Evolutionary conservation across 495 filamentous ascomycete species (phyloP), one percentile per base, ranked within the genome.

Genomic region (Aeminium ludgeri): DNA sequence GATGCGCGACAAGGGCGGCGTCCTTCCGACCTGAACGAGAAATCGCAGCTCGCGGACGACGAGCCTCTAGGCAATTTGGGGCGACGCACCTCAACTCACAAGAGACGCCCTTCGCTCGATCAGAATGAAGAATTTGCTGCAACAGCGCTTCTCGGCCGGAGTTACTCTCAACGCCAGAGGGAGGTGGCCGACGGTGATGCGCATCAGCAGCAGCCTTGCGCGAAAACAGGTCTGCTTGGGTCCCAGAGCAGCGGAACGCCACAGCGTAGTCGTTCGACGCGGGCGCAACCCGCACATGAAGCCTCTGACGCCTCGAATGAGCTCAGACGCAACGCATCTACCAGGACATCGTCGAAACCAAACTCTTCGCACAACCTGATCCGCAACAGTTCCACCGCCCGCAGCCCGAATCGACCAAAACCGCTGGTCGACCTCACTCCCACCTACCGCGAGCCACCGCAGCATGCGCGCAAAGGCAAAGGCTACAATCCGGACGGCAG

Each of bases 341-440:
- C 45, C 8, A 25, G 23, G 23, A 25, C 23, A 8, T 25, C 23
- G 8, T 34, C 41, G 50, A 64, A 27, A 35, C 58, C 32, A 39
- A 6, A 3, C 30, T 16, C 20, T 13, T 25, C 40, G n/a, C 30
- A 25, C 37, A 38, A 49, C 25, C 37, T 50, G 1, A 29, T 4
- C n/a, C 50, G 47, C 31, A 43, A 38, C 8, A 18, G 30, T 17
- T 55, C 52, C 15, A 40, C 25, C 33, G n/a, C 23, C 12, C 45
- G 40, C n/a, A 31, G 19, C 3, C 28, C 10, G 2, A 58, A 56
- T 28, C 61, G 53, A 42, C 65, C 64, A 10, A 76, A 71, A 50
- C 79, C 86, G 1, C 66, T 92, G 0, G 63, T 94, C 10, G 80
- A 86, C 49, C 66, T 89, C 15, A 82, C 74, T 0, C 78, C 83